phyloP scores from a whole-genome alignment of 495 filamentous ascomycete species.

The Hypoxylon fuscum region DNA sequence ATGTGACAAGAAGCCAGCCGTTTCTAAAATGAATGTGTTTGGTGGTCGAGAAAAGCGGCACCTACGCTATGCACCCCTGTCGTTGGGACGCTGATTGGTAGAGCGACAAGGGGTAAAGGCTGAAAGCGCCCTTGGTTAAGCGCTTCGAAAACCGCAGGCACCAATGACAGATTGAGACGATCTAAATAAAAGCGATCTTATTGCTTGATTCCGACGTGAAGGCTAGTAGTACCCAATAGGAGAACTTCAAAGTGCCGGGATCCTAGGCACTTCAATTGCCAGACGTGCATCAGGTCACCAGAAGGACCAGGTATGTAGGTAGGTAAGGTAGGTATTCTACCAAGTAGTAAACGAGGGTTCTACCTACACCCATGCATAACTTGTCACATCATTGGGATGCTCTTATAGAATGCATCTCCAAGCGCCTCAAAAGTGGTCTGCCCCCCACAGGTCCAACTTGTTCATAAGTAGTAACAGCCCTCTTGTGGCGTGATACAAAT shows the following conservation, averaged over 20 bases:
- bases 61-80: constrained; percentile 30
- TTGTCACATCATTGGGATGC: constrained; percentile 28
- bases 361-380: constrained; percentile 28
- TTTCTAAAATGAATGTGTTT: constrained; percentile 26
- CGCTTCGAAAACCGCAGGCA: constrained; percentile 34
- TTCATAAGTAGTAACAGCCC: constrained; percentile 38
- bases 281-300: constrained; percentile 35
- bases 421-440: constrained; percentile 23
- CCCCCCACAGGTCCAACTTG: constrained; percentile 14
- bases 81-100: constrained; percentile 36
- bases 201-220: constrained; percentile 30
- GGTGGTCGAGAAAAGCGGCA: constrained; percentile 23
- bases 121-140: constrained; percentile 38
- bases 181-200: constrained; percentile 38
- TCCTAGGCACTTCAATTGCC: constrained; percentile 29
- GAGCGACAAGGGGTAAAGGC: constrained; percentile 22
- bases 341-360: constrained; percentile 1
- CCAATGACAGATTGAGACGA: constrained; percentile 32
- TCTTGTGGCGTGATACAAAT: constrained; percentile 40
- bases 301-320: constrained; percentile 4
- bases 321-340: no score
- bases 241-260: constrained; percentile 26
- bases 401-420: constrained; percentile 16
- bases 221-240: constrained; percentile 29
- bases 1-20: constrained; percentile 39